phyloP scores from a whole-genome alignment of 1,139 yeast species.

The Hemisphaericaspora xylofermentans region DNA sequence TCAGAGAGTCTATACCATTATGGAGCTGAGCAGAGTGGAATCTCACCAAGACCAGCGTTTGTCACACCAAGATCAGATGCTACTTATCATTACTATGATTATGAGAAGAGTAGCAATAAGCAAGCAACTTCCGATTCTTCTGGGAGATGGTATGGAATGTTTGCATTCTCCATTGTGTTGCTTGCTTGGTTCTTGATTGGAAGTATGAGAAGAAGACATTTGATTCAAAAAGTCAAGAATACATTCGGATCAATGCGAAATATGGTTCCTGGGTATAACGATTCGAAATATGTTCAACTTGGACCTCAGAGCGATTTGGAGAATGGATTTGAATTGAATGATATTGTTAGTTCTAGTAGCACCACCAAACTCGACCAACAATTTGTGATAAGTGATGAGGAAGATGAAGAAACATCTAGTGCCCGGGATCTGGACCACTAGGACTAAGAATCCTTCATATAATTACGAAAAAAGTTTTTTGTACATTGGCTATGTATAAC shows the following conservation, averaged over 20 bases:
- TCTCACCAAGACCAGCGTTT: conserved; percentile 46
- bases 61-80: conserved; percentile 23
- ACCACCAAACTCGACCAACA: conserved; percentile 10
- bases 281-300: conserved; percentile 10
- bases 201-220: conserved; percentile 21
- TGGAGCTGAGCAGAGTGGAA: conserved; percentile 54
- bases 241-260: conserved; percentile 7
- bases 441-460: too few relatives aligned
- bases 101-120: conserved; percentile 29
- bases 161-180: conserved; percentile 45
- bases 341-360: conserved; percentile 2
- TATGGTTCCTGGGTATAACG: conserved; percentile 11
- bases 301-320: conserved; percentile 10
- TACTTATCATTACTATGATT: conserved; percentile 27
- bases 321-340: conserved; percentile 12
- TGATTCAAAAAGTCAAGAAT: conserved; percentile 14
- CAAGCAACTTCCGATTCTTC: conserved; percentile 39
- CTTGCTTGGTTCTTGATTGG: conserved; percentile 53
- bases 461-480: too few relatives aligned
- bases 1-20: conserved; percentile 46
- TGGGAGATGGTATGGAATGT: conserved; percentile 52
- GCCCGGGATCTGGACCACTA: not conserved
- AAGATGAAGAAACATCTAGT: conserved; percentile 13
- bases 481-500: not conserved
- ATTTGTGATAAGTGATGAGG: conserved; percentile 21